Conservation (phyloP, 768 basidiomycete species). For the Serendipita vermifera region DNA sequence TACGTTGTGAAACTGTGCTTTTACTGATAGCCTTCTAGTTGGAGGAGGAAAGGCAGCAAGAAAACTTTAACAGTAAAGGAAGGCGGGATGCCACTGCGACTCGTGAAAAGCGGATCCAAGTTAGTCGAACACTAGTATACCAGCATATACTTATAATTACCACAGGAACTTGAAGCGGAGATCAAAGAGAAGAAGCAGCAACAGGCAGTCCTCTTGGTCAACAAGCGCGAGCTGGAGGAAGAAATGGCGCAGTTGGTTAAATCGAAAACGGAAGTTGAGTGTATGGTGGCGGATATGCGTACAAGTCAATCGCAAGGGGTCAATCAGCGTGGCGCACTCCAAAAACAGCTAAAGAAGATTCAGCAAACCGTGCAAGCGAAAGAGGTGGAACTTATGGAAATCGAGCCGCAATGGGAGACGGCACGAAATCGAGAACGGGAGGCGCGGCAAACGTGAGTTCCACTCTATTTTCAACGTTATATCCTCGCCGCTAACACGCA, state of each 20-base stretch:
- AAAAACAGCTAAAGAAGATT: slow-evolving; percentile 49
- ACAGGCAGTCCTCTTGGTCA: slow-evolving; percentile 53
- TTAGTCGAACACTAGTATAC: no score
- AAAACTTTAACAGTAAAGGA: slow-evolving; percentile 73
- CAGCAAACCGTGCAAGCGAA: slow-evolving; percentile 49
- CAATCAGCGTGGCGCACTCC: slow-evolving; percentile 38
- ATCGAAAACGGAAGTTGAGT: slow-evolving; percentile 74
- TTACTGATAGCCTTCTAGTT: slow-evolving; percentile 20
- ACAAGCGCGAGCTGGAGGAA: slow-evolving; percentile 60
- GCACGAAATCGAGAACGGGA: slow-evolving; percentile 40
- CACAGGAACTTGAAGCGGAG: slow-evolving; percentile 56
- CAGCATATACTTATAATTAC: neutral
- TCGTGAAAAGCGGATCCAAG: slow-evolving; percentile 77
- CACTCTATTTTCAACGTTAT: neutral
- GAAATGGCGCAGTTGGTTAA: slow-evolving; percentile 83
- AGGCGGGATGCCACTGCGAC: slow-evolving; percentile 69
- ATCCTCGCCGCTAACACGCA: slow-evolving; percentile 20
- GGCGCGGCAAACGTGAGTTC: slow-evolving; percentile 16
- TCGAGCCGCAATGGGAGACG: slow-evolving; percentile 61
- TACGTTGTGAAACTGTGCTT: neutral
- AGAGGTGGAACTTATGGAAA: slow-evolving; percentile 44
- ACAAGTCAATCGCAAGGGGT: slow-evolving; percentile 52
- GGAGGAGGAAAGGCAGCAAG: slow-evolving; percentile 54
- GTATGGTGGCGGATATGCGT: slow-evolving; percentile 64
- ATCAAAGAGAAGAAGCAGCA: slow-evolving; percentile 58